Percentiles rank a stretch among this genome's conserved stretches.
Evolutionary conservation across 306 rosid genomes (phyloP).

Genomic region (Medicago truncatula): MtrunA17r5.0-ANR NC_053048.1:50447001-50447500

Average conservation of each 20-base stretch:
- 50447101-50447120: slow-evolving; percentile 99
- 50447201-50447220: background rate
- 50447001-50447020: slow-evolving; percentile 98
- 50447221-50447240: slow-evolving; percentile 39
- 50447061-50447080: slow-evolving; percentile 97
- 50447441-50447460: slow-evolving; percentile 1
- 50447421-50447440: no score
- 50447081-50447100: slow-evolving; percentile 98
- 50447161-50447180: slow-evolving; percentile 50
- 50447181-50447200: slow-evolving; percentile 7
- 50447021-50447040: slow-evolving; percentile 93
- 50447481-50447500: slow-evolving; percentile 12
- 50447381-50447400: slow-evolving; percentile 22
- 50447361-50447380: slow-evolving; percentile 84
- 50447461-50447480: background rate
- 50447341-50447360: slow-evolving; percentile 97
- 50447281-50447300: slow-evolving; percentile 99
- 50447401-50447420: slow-evolving; percentile 12
- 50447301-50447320: slow-evolving; percentile 93
- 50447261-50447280: slow-evolving; percentile 99
- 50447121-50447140: slow-evolving; percentile 92
- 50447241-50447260: slow-evolving; percentile 98
- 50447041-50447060: slow-evolving; percentile 97
- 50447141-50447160: slow-evolving; percentile 98
- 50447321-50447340: slow-evolving; percentile 90